These are phyloP conservation scores for Potentilla sterilis DNA, from an alignment of 306 rosid species.

Conservation along the genomic window DNA sequence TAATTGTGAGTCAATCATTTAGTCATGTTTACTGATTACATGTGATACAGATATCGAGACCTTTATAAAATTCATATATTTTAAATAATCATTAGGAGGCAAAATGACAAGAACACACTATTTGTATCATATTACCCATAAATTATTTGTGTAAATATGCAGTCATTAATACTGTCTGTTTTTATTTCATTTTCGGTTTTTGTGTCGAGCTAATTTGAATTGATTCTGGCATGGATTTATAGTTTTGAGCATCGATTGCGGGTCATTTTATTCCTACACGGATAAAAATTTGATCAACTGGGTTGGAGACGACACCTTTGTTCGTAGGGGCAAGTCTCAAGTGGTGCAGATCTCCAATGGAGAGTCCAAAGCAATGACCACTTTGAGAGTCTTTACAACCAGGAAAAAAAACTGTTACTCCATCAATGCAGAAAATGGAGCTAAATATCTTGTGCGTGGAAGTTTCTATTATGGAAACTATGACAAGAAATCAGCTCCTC, in stretches of 20 bases:
- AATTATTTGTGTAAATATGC: background rate
- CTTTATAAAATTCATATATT: background rate
- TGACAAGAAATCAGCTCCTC: constrained; percentile 41
- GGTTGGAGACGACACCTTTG: constrained; percentile 34
- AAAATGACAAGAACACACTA: too few species aligned
- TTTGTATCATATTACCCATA: too few species aligned
- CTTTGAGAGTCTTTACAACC: constrained; percentile 43
- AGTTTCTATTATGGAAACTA: constrained; percentile 49
- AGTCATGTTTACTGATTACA: too few species aligned
- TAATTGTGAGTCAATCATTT: background rate
- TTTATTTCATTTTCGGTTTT: too few species aligned
- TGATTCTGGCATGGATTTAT: background rate
- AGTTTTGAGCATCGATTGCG: constrained; percentile 44
- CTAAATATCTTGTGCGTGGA: constrained; percentile 40
- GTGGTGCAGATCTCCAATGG: background rate
- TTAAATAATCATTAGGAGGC: too few species aligned
- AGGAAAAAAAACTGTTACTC: constrained; percentile 42
- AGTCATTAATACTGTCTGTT: background rate
- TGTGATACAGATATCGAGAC: background rate
- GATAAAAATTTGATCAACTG: constrained; percentile 32
- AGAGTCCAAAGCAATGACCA: constrained; percentile 17
- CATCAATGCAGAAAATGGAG: constrained; percentile 34
- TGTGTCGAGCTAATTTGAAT: background rate
- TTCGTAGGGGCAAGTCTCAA: constrained; percentile 31
- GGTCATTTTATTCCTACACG: constrained; percentile 30